phyloP scores from a whole-genome alignment of 78 protist genomes.

The Dictyostelium discoideum region dicty_2.7 NC_007091.3:139001-139500 shows the following conservation, averaged over 20 bases:
- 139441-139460: constrained; percentile 25
- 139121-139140: constrained; percentile 33
- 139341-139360: constrained; percentile 64
- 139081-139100: constrained; percentile 11
- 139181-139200: constrained; percentile 1
- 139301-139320: background rate
- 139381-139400: constrained; percentile 50
- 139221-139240: background rate
- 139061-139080: background rate
- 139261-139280: background rate
- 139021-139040: background rate
- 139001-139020: constrained; percentile 4
- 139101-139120: constrained; percentile 21
- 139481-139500: background rate
- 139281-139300: constrained; percentile 7
- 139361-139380: background rate
- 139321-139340: constrained; percentile 32
- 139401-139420: background rate
- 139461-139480: constrained; percentile 18
- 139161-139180: constrained; percentile 17
- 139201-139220: constrained; percentile 10
- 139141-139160: background rate
- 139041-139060: background rate
- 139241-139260: background rate
- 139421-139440: constrained; percentile 18